These are phyloP conservation scores for Aspergillus luchuensis DNA, from an alignment of 2,329 filamentous ascomycete genomes.

Conservation along the genomic window DNA sequence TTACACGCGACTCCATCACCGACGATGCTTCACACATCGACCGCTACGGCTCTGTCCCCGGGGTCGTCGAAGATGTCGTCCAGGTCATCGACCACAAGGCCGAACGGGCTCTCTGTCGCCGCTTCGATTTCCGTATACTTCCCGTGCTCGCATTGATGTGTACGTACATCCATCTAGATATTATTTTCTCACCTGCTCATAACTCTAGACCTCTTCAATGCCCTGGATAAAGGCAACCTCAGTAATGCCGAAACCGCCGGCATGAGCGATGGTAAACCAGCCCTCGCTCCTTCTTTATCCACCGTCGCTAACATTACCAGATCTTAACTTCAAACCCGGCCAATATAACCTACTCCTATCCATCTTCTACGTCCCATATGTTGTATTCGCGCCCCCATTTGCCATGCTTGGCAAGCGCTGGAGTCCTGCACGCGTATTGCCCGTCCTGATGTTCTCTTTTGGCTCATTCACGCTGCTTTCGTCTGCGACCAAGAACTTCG, in stretches of 20 bases:
- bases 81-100: conserved; percentile 48
- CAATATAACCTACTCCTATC: conserved; percentile 70
- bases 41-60: conserved; percentile 16
- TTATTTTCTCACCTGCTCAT: neutral
- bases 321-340: conserved; percentile 60
- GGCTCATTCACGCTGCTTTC: conserved; percentile 65
- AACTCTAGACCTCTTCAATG: conserved; percentile 56
- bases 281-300: neutral
- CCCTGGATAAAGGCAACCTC: conserved; percentile 53
- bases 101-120: conserved; percentile 54
- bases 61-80: conserved; percentile 30
- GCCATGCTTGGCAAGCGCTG: conserved; percentile 69
- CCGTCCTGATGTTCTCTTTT: conserved; percentile 69
- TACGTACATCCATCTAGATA: conserved; percentile 22
- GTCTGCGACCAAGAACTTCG: conserved; percentile 60
- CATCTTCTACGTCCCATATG: conserved; percentile 76
- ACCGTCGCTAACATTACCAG: conserved; percentile 22
- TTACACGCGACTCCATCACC: neutral
- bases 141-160: conserved; percentile 62
- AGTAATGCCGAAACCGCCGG: conserved; percentile 62
- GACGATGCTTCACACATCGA: conserved; percentile 18
- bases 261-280: conserved; percentile 41
- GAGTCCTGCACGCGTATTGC: conserved; percentile 64
- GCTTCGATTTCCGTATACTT: conserved; percentile 55
- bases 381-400: conserved; percentile 67